A percentile compares a stretch with the other conserved stretches of the same genome.
Conservation (phyloP, 345 rosid genomes). For the Brassica napus region DNA sequence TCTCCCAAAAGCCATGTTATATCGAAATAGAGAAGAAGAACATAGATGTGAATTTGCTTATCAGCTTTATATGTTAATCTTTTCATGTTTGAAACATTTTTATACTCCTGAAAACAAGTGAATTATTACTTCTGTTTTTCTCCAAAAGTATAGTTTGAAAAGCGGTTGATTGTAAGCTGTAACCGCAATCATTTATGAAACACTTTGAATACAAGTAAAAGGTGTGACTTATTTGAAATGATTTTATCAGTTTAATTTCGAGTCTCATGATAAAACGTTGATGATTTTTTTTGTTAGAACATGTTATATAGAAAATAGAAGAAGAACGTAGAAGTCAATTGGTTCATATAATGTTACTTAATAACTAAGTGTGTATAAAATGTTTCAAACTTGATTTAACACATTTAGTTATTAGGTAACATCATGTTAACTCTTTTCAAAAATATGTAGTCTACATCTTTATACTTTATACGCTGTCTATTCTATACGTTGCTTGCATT, state of each 20-base stretch:
- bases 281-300: neutral
- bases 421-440: too few relatives aligned
- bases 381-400: too few relatives aligned
- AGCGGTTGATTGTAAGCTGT: neutral
- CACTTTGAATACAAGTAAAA: neutral
- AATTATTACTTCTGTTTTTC: neutral
- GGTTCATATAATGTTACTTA: too few relatives aligned
- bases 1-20: neutral
- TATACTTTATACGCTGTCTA: too few relatives aligned
- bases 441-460: too few relatives aligned
- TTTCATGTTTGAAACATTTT: neutral
- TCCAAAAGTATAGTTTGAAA: neutral
- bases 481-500: neutral
- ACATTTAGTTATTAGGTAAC: too few relatives aligned
- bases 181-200: neutral
- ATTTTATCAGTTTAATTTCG: neutral
- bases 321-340: neutral
- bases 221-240: neutral
- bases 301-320: neutral
- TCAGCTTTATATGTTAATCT: neutral
- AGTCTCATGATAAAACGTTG: neutral
- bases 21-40: neutral
- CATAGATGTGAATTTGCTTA: neutral
- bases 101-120: neutral
- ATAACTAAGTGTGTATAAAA: too few relatives aligned